Evolutionary conservation across 1,284 basidiomycete species (phyloP).

Genomic region (Apiotrichum montevideense): DNA sequence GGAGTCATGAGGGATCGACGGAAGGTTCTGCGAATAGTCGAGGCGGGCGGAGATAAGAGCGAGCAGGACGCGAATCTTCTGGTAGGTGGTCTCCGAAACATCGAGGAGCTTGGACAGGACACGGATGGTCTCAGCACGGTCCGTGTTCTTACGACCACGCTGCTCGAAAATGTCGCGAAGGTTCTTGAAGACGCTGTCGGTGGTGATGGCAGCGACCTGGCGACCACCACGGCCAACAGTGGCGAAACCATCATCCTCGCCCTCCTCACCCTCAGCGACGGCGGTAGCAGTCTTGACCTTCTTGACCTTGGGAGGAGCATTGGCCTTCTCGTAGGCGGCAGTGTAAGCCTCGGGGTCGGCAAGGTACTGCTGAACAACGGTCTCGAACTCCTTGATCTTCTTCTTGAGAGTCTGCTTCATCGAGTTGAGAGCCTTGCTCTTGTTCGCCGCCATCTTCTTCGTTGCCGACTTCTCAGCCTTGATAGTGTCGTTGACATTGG

Average conservation of each 20-base stretch:
- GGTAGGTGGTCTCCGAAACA: conserved; percentile 78
- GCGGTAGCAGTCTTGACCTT: conserved; percentile 38
- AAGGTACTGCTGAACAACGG: conserved; percentile 70
- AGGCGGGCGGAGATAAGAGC: conserved; percentile 91
- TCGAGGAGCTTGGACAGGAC: conserved; percentile 84
- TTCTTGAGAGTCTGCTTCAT: conserved; percentile 98
- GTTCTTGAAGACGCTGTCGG: conserved; percentile 89
- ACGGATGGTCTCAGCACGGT: conserved; percentile 88
- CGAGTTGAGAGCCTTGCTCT: conserved; percentile 87
- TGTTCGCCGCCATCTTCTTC: conserved; percentile 96
- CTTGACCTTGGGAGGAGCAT: conserved; percentile 50
- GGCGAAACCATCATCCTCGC: conserved; percentile 59
- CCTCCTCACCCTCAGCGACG: conserved; percentile 47
- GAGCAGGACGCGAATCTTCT: conserved; percentile 88
- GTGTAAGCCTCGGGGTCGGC: conserved; percentile 87
- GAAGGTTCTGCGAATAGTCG: conserved; percentile 62
- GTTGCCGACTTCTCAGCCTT: conserved; percentile 77
- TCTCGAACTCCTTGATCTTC: conserved; percentile 81
- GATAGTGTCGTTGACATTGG: conserved; percentile 65
- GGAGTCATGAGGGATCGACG: conserved; percentile 84
- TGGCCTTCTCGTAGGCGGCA: conserved; percentile 61
- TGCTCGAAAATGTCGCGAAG: conserved; percentile 88
- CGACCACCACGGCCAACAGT: conserved; percentile 90
- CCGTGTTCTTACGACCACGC: conserved; percentile 97
- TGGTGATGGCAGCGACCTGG: conserved; percentile 65